Conservation (phyloP, 805 yeast species). For the Schizosaccharomyces osmophilus region DNA sequence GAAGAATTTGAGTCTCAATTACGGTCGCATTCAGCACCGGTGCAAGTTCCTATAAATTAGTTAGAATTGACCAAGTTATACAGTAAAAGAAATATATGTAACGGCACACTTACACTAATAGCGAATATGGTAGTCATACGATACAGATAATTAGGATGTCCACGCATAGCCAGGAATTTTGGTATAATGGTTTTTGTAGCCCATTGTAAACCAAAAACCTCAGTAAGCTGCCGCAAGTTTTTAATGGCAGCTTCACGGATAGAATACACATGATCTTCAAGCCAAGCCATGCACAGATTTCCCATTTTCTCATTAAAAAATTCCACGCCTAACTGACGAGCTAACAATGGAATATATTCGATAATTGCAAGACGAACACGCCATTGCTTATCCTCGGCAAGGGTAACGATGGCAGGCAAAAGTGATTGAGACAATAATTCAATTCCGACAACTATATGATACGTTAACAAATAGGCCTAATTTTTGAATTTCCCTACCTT, state of each 20-base stretch:
- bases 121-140: constrained; percentile 80
- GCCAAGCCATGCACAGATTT: constrained; percentile 83
- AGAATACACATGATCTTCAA: constrained; percentile 92
- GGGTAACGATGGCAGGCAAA: constrained; percentile 83
- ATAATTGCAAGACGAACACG: constrained; percentile 90
- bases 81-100: background rate
- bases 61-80: background rate
- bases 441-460: constrained; percentile 51
- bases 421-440: constrained; percentile 63
- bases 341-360: constrained; percentile 82
- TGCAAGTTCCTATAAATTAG: constrained; percentile 31
- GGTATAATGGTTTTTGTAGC: constrained; percentile 62
- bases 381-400: constrained; percentile 95
- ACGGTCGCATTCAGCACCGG: constrained; percentile 41
- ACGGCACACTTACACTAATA: constrained; percentile 14
- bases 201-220: constrained; percentile 84
- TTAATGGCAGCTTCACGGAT: constrained; percentile 88
- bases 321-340: constrained; percentile 78
- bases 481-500: constrained; percentile 11
- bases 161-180: constrained; percentile 37
- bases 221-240: constrained; percentile 55
- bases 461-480: background rate
- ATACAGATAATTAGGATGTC: constrained; percentile 51
- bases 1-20: constrained; percentile 42
- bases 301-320: constrained; percentile 84